Evolutionary conservation across 1,284 basidiomycete species (phyloP), one percentile per base, ranked within the genome.

Genomic region (Vanrija sp.): DNA sequence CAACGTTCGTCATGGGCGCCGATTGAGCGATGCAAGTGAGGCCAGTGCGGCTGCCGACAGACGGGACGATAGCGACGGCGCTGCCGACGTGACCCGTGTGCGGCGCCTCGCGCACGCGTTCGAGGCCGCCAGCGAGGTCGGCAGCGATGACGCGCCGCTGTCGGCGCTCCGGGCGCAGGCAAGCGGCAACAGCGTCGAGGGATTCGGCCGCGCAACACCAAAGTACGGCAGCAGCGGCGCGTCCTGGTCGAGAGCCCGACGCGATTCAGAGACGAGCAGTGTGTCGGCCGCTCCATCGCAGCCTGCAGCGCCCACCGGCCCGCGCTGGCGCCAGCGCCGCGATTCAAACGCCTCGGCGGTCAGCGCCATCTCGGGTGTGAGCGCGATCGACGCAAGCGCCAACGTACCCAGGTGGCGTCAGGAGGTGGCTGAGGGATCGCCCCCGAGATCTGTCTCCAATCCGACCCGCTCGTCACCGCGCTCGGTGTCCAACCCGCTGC

Each of bases 31-130:
- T 7, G 52, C 68, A 12, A 38, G 67, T 34, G 71, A 71, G 51
- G 66, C 68, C 18, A 64, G 66, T 29, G 63, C 65, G 44, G 51
- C 46, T 23, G 55, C 54, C n/a, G 48, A 51, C 16, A 56, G 60
- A 16, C 48, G 50, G 4, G 59, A 58, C 16, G 57, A 51, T 19
- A 8, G 16, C 6, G 38, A 46, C 40, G 34, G 19, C 15, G 29
- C 38, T 1, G 28, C 18, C 8, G 19, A 49, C 9, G 52, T 68
- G 28, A 65, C 61, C 8, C 68, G 73, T 8, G 73, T 75, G 5
- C 62, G 51, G 39, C 65, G 68, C 6, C 67, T 75, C 55, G 69
- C 67, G 5, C 63, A 67, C 38, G 66, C 64, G 0, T 66, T 68
- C 39, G 73, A 75, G 51, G 59, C 55, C n/a, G 65, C 65, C 0